Evolutionary conservation across 2,329 filamentous ascomycete genomes (phyloP), one percentile per base, ranked within the genome.

Genomic region (Aspergillus persii): DNA sequence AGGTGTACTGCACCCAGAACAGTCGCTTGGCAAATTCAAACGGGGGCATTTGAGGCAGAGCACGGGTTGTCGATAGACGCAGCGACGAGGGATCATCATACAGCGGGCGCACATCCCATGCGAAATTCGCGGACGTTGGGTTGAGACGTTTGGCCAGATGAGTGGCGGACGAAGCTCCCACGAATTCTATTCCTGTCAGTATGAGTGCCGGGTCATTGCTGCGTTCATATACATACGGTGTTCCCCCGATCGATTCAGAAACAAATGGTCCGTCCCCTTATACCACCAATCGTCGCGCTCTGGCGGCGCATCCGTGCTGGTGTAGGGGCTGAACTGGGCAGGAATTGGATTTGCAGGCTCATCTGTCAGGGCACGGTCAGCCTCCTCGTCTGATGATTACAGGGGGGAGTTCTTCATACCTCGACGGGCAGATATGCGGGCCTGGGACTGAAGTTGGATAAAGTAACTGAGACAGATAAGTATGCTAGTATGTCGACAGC

Each of bases 1-100:
- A 85, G 36, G 77, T 76, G 66, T 84, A 83, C 58, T 85, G 83
- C 0, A 81, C 79, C 30, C 76, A 74, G 59, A 81, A 84, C 2
- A 83, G 72, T 12, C 80, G 73, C 54, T 79, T 80, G 0, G 82
- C 82, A 61, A 83, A 79, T 33, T 83, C 79, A 9, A 79, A 74
- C 0, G 82, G 81, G 0, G 83, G 83, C 1, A 84, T 69, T 12
- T 77, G 71, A 23, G 79, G 69, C n/a, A 75, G 57, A 11, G 66
- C 44, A 41, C 63, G 65, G 49, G 60, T 66, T 3, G 69, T 64
- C 0, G 71, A 61, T 29, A 68, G 70, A 44, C 67, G 68, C 3
- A 76, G 58, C 2, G 71, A 72, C 0, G 65, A 67, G 31, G 70
- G 70, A 33, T 74, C 74, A 63, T 72, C 70, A 57, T 76, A 74